Evolutionary conservation across 106 monocot genomes (phyloP).

Genomic region (Agapanthus africanus): DNA sequence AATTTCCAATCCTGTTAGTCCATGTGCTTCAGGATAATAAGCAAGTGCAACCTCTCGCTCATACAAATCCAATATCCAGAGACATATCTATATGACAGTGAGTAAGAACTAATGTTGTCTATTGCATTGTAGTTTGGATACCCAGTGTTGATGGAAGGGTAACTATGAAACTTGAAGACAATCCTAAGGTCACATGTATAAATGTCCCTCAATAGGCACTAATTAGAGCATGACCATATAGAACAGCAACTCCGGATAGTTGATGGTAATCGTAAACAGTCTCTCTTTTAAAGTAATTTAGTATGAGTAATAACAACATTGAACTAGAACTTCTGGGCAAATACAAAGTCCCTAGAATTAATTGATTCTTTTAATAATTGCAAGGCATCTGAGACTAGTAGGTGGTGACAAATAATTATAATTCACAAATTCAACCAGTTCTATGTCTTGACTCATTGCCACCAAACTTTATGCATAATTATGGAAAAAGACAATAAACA

Average conservation of each 20-base stretch:
- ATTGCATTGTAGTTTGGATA: too few species aligned
- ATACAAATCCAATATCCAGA: not conserved
- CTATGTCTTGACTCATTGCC: not conserved
- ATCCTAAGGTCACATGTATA: too few species aligned
- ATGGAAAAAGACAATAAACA: not conserved
- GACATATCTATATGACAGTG: not conserved
- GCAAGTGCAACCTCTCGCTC: not conserved
- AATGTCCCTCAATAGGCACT: not conserved
- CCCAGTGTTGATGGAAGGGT: too few species aligned
- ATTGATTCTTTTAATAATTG: not conserved
- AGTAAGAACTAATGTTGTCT: too few species aligned
- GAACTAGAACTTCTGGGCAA: not conserved
- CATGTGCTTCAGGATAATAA: not conserved
- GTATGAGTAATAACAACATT: not conserved
- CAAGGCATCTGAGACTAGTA: not conserved
- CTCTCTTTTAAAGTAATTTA: not conserved
- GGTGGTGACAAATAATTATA: not conserved
- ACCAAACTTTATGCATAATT: not conserved
- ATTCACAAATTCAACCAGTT: not conserved
- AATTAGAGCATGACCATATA: not conserved
- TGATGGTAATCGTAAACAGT: not conserved
- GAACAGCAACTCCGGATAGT: not conserved
- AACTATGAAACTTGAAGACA: too few species aligned
- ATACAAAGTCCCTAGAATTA: not conserved
- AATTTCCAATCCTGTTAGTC: not conserved